Percentiles rank a stretch among this genome's conserved stretches.
These are phyloP conservation scores for Hibiscus tridactylites DNA, from an alignment of 345 rosid genomes.

Conservation along the genomic window DNA sequence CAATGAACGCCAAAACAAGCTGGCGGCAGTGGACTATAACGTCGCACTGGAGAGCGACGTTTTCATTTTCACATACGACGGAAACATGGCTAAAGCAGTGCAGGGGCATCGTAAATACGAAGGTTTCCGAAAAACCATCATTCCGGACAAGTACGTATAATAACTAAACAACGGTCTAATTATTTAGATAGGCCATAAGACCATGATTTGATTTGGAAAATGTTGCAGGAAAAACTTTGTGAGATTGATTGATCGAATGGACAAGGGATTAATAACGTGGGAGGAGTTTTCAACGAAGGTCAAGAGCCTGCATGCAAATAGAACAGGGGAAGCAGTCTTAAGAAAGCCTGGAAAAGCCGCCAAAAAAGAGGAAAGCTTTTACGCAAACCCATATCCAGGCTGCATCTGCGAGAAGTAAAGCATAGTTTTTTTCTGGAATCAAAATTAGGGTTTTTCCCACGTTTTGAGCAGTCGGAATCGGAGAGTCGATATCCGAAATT, in stretches of 20 bases:
- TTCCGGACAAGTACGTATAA: conserved; percentile 48
- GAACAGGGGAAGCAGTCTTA: conserved; percentile 43
- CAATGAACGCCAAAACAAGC: conserved; percentile 36
- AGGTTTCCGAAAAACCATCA: conserved; percentile 65
- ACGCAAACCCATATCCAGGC: background rate
- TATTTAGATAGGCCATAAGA: no score
- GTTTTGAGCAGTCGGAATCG: background rate
- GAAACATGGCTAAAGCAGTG: conserved; percentile 80
- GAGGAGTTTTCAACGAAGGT: conserved; percentile 34
- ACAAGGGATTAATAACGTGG: conserved; percentile 38
- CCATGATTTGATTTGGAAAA: no score
- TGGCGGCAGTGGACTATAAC: conserved; percentile 63
- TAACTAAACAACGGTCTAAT: background rate
- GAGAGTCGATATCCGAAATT: background rate
- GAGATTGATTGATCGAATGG: conserved; percentile 47
- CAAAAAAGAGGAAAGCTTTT: background rate
- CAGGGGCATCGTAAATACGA: conserved; percentile 59
- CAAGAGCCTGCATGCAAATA: conserved; percentile 35
- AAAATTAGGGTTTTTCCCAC: background rate
- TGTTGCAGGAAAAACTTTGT: conserved; percentile 42
- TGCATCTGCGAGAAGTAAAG: background rate
- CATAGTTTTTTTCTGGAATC: background rate
- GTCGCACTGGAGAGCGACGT: conserved; percentile 58
- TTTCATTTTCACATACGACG: conserved; percentile 59
- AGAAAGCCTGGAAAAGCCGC: conserved; percentile 29